Evolutionary conservation across 257 asterid genomes (phyloP), one percentile per base, ranked within the genome.

Genomic region (Scutellaria minor): DNA sequence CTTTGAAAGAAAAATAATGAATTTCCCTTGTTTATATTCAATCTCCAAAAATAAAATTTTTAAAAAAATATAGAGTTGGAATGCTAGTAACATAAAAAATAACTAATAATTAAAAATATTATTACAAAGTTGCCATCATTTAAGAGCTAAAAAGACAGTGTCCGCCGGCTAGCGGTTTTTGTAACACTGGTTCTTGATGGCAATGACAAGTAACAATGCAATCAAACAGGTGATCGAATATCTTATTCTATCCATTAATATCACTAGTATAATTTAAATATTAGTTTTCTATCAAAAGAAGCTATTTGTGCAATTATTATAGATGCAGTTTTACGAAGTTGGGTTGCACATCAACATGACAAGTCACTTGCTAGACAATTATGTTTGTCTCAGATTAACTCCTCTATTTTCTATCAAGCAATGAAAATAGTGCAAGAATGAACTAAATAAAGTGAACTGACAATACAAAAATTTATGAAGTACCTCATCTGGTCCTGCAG

Each of bases 401-500:
- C 31, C 12, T 71, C 20, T 15, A 27, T 55, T 68, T 40, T 12
- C 53, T 9, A 35, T 3, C 4, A 55, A 48, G 66, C 68, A 48
- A 37, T 2, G 41, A 70, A 47, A 50, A 55, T 12, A 58, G 18
- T 9, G 58, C 31, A 7, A 20, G 11, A 13, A 3, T 14, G 65
- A 20, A 41, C 31, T 59, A n/a, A n/a, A 12, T 4, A 63, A 8
- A 61, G 53, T 14, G 63, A 47, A 47, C 18, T 18, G 3, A 1
- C 51, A 22, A 14, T 15, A 3, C 15, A 70, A 39, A 53, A 9
- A 45, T 53, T 22, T 9, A 53, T 14, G 61, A 56, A 78, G 55
- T 91, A 95, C 99, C 99, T 95, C 99, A 80, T 95, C 99, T 47
- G 99, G 97, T 74, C 99, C 99, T 51, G 99, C 99, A 52, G 99